phyloP scores from a whole-genome alignment of 1,284 basidiomycete species.

The Coriolopsis trogii region DNA sequence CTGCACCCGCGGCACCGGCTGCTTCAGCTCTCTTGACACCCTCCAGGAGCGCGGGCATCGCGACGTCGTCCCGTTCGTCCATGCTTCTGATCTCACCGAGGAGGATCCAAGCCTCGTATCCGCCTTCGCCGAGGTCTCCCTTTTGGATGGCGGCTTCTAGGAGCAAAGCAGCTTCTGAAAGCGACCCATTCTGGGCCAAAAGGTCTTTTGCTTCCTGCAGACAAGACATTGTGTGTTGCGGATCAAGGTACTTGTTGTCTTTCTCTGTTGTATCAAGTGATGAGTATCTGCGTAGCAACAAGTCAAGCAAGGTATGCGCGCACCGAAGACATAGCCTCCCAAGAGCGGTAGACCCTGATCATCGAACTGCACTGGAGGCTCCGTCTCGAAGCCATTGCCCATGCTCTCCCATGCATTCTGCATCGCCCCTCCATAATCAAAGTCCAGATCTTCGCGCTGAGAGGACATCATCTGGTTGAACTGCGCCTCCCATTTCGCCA shows the following conservation, averaged over 20 bases:
- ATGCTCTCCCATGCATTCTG: conserved; percentile 64
- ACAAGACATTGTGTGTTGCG: conserved; percentile 54
- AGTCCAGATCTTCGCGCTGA: conserved; percentile 64
- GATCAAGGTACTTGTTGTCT: conserved; percentile 72
- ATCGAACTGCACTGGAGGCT: conserved; percentile 54
- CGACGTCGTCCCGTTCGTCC: conserved; percentile 89
- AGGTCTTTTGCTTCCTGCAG: conserved; percentile 74
- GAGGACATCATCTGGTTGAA: conserved; percentile 80
- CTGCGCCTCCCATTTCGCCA: conserved; percentile 88
- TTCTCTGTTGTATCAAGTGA: too few species aligned
- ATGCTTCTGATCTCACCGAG: conserved; percentile 94
- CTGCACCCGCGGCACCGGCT: conserved; percentile 67
- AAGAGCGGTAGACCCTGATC: conserved; percentile 75
- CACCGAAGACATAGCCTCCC: conserved; percentile 77
- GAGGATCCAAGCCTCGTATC: conserved; percentile 92
- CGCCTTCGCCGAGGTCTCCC: conserved; percentile 75
- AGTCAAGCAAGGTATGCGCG: conserved; percentile 32
- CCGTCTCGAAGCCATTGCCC: conserved; percentile 38
- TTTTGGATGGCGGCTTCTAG: conserved; percentile 88
- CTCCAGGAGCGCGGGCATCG: conserved; percentile 75
- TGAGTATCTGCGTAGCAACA: too few species aligned
- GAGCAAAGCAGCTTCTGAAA: conserved; percentile 84
- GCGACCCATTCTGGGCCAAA: conserved; percentile 77
- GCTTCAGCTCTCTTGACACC: conserved; percentile 68
- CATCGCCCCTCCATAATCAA: conserved; percentile 63